Evolutionary conservation across 202 grass and related monocot species (phyloP), one percentile per base, ranked within the genome.

Genomic region (Zizania palustris): DNA sequence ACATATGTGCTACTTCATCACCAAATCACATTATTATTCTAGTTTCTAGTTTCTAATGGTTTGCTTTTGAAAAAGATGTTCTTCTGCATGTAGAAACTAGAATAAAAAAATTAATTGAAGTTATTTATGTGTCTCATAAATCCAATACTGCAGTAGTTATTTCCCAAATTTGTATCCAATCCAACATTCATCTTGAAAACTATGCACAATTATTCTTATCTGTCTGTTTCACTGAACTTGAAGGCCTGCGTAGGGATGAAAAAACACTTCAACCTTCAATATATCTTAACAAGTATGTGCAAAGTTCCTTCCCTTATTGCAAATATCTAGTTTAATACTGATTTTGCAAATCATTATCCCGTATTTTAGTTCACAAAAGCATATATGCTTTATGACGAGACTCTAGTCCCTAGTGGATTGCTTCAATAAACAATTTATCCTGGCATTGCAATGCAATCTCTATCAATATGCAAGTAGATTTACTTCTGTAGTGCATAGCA

Each of bases 281-380:
- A 74, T 99, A 99, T 95, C 76, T 99, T 43, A 99, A 99, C 83
- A 99, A 99, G 96, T 99, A 88, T 85, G 91, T 71, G 18, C 57
- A 46, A 57, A 20, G 57, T 80, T 85, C 37, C 45, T 57, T 80
- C 62, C 50, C 69, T 73, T 55, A 70, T 80, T 56, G 36, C 60
- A 61, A 60, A 28, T 56, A 54, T 33, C 69, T 80, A 71, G 21
- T 51, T 80, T 11, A 0, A 5, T 4, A 9, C 4, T 71, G 61
- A 44, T 78, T 79, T 45, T 56, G 33, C 35, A 49, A 71, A 48
- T 70, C 1, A 12, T 0, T 19, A 2, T 10, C 34, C 6, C 16
- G 44, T 60, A 21, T 61, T 77, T 66, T 59, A 46, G 37, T 79
- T 83, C 40, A 68, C 7, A 16, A 11, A 18, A 50, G 28, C 60